Evolutionary conservation across 2,329 filamentous ascomycete species (phyloP), one percentile per base, ranked within the genome.

Genomic region (Curvularia sp.): DNA sequence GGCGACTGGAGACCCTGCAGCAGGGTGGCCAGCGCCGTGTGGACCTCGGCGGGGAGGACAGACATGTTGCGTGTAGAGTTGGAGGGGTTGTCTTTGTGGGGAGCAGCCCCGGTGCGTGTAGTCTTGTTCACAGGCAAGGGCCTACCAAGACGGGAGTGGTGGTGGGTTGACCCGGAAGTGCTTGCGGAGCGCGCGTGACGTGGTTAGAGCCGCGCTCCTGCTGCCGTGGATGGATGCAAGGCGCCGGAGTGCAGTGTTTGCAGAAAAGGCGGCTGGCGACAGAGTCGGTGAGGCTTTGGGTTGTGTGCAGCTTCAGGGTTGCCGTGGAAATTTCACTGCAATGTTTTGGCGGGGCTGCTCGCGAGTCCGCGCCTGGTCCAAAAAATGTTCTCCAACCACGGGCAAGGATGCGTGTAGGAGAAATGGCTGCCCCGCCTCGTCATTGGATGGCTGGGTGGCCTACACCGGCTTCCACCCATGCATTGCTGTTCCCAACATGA

Each of bases 1-100:
- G 92, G 82, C 48, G 92, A 94, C 81, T 95, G 91, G 65, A 99
- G 87, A 68, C 90, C 93, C 81, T 91, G 88, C 76, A 99, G 85
- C 68, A 99, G 88, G 85, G 93, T 90, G 65, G 85, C 84, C 73
- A 99, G 88, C 81, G 94, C 92, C 69, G 88, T 85, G 78, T 95
- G 91, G 73, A 95, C 86, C 75, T 97, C 92, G 67, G 89, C 83
- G 65, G 93, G 89, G 44, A 98, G 88, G 68, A 97, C 81, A 77
- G 94, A 97, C 92, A 96, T 95, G 63, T 69, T 80, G 61, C 31
- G 18, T 20, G 68, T 49, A 53, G 61, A 52, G 46, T 15, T 41
- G 51, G 24, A 35, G 35, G 63, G 55, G 50, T 60, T 54, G 49
- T 58, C 50, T 51, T 54, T 61, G 46, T 57, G 62, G 67, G 65